phyloP scores from a whole-genome alignment of 345 rosid genomes.

The Acer campestre region DNA sequence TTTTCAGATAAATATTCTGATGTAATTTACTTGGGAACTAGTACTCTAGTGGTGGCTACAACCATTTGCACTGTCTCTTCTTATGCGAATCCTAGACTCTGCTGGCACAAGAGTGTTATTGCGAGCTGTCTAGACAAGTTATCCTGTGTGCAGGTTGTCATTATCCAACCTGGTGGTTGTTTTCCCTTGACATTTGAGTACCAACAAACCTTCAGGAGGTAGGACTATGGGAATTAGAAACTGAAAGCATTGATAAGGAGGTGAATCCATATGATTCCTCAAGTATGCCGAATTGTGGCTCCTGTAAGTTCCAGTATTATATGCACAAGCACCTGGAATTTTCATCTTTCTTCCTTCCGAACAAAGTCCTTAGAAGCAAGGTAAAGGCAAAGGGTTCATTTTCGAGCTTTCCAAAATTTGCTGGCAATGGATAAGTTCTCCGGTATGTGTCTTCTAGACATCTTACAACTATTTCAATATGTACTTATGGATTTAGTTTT shows the following conservation, averaged over 20 bases:
- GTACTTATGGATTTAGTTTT: neutral
- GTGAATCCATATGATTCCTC: neutral
- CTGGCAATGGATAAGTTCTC: neutral
- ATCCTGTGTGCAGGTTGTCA: constrained; percentile 9
- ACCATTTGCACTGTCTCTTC: neutral
- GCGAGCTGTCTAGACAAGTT: neutral
- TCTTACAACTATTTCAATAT: neutral
- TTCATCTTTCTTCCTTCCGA: neutral
- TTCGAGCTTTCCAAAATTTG: constrained; percentile 6
- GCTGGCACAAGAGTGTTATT: neutral
- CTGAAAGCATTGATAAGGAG: neutral
- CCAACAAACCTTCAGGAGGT: neutral
- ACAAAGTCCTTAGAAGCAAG: neutral
- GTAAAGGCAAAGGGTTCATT: neutral
- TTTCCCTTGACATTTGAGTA: neutral
- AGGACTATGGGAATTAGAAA: constrained; percentile 1
- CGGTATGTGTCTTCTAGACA: constrained; percentile 4
- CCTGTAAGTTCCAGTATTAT: neutral
- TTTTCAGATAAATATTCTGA: neutral
- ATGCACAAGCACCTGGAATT: neutral
- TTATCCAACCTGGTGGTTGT: neutral
- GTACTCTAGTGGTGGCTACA: neutral
- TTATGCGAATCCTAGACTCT: neutral
- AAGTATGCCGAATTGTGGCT: neutral
- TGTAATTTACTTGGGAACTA: neutral